Percentiles rank a stretch among this genome's conserved stretches.
These are phyloP conservation scores for Chlorella sp. DNA, from an alignment of 139 green algal species.

Conservation along the genomic window DNA sequence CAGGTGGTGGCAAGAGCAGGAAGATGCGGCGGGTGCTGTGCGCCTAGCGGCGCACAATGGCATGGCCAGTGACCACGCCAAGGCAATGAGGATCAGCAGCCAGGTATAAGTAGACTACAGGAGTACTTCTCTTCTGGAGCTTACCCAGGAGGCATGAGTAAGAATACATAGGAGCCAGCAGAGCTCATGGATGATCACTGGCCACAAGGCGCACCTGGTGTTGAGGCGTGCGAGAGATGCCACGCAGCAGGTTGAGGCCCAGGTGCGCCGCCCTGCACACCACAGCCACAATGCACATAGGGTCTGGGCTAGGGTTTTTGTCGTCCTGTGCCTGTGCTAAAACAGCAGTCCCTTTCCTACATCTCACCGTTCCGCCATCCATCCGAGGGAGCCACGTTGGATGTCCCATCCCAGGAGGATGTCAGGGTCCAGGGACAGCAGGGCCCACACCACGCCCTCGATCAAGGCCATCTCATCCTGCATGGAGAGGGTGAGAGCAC, in stretches of 20 bases:
- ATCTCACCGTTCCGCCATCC: constrained; percentile 63
- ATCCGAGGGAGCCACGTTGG: constrained; percentile 78
- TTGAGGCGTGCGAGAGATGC: constrained; percentile 55
- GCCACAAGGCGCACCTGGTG: too few species aligned
- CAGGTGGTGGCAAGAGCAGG: too few species aligned
- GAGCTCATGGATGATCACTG: too few species aligned
- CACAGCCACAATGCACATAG: neutral
- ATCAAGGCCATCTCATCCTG: constrained; percentile 56
- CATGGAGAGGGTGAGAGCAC: constrained; percentile 4
- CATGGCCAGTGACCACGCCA: too few species aligned
- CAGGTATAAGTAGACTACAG: too few species aligned
- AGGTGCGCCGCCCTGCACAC: constrained; percentile 8
- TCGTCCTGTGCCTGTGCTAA: neutral
- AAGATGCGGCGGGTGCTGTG: too few species aligned
- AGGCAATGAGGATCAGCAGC: too few species aligned
- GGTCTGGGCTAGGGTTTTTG: neutral
- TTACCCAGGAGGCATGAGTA: too few species aligned
- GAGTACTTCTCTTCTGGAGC: too few species aligned
- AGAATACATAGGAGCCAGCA: too few species aligned
- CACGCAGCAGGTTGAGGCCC: constrained; percentile 45
- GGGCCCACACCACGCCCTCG: constrained; percentile 43
- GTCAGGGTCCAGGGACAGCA: constrained; percentile 83
- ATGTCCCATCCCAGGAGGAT: constrained; percentile 90
- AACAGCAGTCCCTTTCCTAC: neutral
- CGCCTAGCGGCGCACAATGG: too few species aligned